These are phyloP conservation scores for thale cress (Arabidopsis thaliana) DNA, from an alignment of 345 rosid genomes.

Conservation along the genomic window TAIR10.1 NC_003075.7:2065501-2066000, in stretches of 20 bases:
- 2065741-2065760: neutral
- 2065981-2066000: neutral
- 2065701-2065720: neutral
- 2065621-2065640: neutral
- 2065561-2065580: rapidly evolving
- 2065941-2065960: neutral
- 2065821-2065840: neutral
- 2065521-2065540: no score
- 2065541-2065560: neutral
- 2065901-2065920: neutral
- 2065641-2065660: neutral
- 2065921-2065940: rapidly evolving
- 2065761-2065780: neutral
- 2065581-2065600: no score
- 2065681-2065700: neutral
- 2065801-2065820: rapidly evolving
- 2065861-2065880: neutral
- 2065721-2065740: neutral
- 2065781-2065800: neutral
- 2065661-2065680: neutral
- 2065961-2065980: neutral
- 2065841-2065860: neutral
- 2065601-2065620: neutral
- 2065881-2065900: neutral
- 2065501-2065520: neutral